Evolutionary conservation across 768 basidiomycete species (phyloP).

Genomic region (Tulasnella sp.): DNA sequence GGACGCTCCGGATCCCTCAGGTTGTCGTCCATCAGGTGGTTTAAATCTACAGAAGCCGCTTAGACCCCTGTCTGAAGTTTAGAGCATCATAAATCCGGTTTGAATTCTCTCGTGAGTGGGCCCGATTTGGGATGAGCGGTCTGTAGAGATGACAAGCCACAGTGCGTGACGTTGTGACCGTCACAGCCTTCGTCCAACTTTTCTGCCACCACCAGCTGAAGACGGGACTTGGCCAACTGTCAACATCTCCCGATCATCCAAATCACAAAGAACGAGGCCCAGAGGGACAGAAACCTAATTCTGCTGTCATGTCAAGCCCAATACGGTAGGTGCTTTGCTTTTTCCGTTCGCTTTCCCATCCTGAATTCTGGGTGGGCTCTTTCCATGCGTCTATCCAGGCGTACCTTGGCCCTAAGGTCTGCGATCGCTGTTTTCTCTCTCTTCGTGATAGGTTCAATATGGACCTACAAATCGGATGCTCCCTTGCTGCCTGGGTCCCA

Average conservation of each 20-base stretch:
- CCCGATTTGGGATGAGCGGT: too few species aligned
- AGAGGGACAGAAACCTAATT: background rate
- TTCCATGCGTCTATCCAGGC: background rate
- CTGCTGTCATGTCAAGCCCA: background rate
- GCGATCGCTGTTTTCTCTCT: background rate
- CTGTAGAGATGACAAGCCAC: background rate
- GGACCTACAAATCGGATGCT: background rate
- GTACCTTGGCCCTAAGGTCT: background rate
- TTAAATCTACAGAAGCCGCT: too few species aligned
- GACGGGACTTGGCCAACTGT: background rate
- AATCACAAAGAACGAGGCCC: background rate
- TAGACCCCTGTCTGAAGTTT: too few species aligned
- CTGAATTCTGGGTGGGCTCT: background rate
- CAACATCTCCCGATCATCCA: background rate
- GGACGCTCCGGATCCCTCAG: too few species aligned
- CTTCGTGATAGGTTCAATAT: conserved; percentile 7
- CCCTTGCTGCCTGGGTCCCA: background rate
- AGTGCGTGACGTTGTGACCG: background rate
- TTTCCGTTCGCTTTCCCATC: background rate
- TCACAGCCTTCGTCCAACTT: background rate
- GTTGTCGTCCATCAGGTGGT: too few species aligned
- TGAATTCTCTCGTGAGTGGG: too few species aligned
- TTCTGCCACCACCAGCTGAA: background rate
- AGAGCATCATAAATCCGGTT: too few species aligned
- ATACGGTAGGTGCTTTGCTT: background rate